Evolutionary conservation across 371 early-diverging fungal species (phyloP).

Genomic region (Haplosporangium sp.): DNA sequence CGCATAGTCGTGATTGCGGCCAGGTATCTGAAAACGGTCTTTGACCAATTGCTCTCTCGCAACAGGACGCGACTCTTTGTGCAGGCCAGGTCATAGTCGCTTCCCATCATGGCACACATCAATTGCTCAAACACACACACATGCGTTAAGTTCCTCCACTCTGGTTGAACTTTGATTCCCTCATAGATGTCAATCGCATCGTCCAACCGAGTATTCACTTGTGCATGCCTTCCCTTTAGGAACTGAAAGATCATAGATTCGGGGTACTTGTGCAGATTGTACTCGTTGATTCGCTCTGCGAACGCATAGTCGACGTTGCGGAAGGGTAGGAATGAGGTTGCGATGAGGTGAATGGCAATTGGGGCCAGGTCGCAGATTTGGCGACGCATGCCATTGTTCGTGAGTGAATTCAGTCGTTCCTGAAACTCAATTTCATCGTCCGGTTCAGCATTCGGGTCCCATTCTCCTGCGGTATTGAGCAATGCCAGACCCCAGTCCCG

Average conservation of each 20-base stretch:
- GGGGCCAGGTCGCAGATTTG: constrained; percentile 35
- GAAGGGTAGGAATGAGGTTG: constrained; percentile 43
- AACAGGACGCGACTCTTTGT: constrained; percentile 37
- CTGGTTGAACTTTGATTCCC: constrained; percentile 23
- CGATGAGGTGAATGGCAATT: constrained; percentile 43
- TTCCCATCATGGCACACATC: constrained; percentile 54
- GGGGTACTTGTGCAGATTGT: constrained; percentile 45
- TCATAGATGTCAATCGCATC: constrained; percentile 46
- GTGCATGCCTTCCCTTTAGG: constrained; percentile 35
- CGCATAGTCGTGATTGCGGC: constrained; percentile 43
- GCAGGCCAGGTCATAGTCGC: constrained; percentile 40
- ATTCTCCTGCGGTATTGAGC: constrained; percentile 41
- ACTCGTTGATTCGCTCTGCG: constrained; percentile 40
- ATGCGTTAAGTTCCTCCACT: constrained; percentile 41
- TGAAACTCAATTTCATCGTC: constrained; percentile 33
- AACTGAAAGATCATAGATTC: constrained; percentile 38
- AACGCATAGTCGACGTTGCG: constrained; percentile 49
- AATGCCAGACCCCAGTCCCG: constrained; percentile 46
- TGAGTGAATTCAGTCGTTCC: constrained; percentile 23
- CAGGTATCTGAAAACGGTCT: constrained; percentile 44
- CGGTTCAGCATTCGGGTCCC: constrained; percentile 15
- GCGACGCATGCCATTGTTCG: constrained; percentile 39
- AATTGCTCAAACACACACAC: constrained; percentile 31
- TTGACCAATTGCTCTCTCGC: constrained; percentile 53
- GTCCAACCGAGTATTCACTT: constrained; percentile 42